Evolutionary conservation across 352 stramenopile species (phyloP).

Genomic region (Globisporangium viniferum): DNA sequence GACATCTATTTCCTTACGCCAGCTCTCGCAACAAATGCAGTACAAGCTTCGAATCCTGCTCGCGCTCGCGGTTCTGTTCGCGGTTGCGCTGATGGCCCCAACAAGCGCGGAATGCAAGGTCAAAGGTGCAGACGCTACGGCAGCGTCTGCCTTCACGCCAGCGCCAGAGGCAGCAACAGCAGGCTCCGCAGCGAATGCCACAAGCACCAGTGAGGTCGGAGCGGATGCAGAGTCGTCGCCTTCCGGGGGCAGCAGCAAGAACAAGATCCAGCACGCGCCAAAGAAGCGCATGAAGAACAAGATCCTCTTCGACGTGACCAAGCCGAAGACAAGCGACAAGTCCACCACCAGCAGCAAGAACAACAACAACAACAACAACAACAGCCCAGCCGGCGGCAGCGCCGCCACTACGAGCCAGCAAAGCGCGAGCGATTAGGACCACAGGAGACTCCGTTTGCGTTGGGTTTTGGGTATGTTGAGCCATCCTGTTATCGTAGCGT

Average conservation of each 20-base stretch:
- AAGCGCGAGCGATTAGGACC: neutral
- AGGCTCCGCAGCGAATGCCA: conserved; percentile 1
- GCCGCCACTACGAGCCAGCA: neutral
- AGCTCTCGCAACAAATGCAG: neutral
- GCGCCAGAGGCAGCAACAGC: neutral
- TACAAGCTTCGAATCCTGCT: neutral
- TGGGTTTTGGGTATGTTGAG: neutral
- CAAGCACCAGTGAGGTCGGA: neutral
- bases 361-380: too few relatives aligned
- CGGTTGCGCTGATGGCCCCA: neutral
- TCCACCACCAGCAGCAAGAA: too few relatives aligned
- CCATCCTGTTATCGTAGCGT: neutral
- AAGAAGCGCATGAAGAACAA: conserved; percentile 17
- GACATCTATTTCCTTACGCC: too few relatives aligned
- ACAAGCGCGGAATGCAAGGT: neutral
- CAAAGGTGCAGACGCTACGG: neutral
- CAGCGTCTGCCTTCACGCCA: neutral
- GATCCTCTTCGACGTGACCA: conserved; percentile 4
- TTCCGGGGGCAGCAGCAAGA: neutral
- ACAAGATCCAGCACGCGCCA: conserved; percentile 10
- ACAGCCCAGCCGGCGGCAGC: neutral
- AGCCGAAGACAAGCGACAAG: neutral
- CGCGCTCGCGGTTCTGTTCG: neutral
- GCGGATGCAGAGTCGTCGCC: neutral
- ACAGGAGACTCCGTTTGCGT: neutral